A percentile compares a stretch with the other conserved stretches of the same genome.
phyloP scores from a whole-genome alignment of 106 monocot genomes.

The Ottelia alismoides region DNA sequence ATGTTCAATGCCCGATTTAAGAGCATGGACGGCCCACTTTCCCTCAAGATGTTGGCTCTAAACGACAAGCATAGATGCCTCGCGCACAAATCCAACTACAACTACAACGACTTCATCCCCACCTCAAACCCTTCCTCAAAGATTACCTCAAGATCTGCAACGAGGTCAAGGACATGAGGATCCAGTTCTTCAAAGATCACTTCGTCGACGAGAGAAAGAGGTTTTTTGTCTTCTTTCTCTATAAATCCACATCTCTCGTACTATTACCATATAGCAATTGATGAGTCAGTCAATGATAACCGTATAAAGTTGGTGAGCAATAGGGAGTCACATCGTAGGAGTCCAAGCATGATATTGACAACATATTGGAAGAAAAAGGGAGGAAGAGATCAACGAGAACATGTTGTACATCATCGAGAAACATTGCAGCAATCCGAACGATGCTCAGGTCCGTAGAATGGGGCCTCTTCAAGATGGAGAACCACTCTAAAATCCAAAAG shows the following conservation, averaged over 20 bases:
- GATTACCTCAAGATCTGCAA: constrained; percentile 6
- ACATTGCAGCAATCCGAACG: constrained; percentile 1
- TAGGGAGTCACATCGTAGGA: background rate
- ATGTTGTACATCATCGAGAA: constrained; percentile 5
- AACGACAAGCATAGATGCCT: constrained; percentile 2
- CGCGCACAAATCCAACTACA: constrained; percentile 5
- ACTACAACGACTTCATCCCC: constrained; percentile 8
- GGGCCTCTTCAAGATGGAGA: constrained; percentile 1
- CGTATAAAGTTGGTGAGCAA: background rate
- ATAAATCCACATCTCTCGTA: background rate
- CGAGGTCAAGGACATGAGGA: constrained; percentile 3
- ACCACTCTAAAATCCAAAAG: background rate
- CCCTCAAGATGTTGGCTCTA: background rate
- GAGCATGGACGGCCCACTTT: constrained; percentile 1
- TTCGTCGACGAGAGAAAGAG: constrained; percentile 1
- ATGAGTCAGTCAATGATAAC: background rate
- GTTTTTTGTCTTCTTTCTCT: background rate
- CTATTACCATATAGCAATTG: background rate
- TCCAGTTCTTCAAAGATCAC: constrained; percentile 5
- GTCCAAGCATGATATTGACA: background rate
- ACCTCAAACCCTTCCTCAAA: constrained; percentile 2
- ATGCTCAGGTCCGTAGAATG: constrained; percentile 4
- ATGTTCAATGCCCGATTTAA: constrained; percentile 1
- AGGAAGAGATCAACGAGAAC: constrained; percentile 5
- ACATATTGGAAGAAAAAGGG: background rate